These are phyloP conservation scores for Erodium maritimum DNA, from an alignment of 345 rosid genomes.

Conservation along the genomic window DNA sequence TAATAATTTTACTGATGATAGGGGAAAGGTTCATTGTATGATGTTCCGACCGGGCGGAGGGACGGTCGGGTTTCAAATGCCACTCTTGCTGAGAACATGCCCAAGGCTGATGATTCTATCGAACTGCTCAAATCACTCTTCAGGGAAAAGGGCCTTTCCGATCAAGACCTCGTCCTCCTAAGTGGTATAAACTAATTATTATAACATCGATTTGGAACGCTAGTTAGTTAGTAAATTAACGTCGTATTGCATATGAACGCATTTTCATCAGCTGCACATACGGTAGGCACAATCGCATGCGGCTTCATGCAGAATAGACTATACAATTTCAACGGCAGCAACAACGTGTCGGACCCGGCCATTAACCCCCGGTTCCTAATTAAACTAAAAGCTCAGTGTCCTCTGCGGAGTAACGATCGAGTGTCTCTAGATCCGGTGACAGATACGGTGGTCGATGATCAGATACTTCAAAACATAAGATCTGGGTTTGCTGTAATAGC, in stretches of 20 bases:
- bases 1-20: no score
- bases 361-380: constrained; percentile 39
- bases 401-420: constrained; percentile 42
- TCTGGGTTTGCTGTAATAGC: constrained; percentile 63
- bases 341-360: constrained; percentile 39
- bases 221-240: not conserved
- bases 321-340: not conserved
- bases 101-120: constrained; percentile 51
- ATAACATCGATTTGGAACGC: no score
- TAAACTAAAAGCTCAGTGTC: constrained; percentile 33
- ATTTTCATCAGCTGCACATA: constrained; percentile 65
- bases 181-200: no score
- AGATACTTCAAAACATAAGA: constrained; percentile 45
- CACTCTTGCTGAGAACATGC: constrained; percentile 45
- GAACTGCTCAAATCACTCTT: constrained; percentile 42
- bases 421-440: constrained; percentile 46
- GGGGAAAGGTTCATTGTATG: constrained; percentile 51
- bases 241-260: no score
- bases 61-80: constrained; percentile 52
- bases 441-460: constrained; percentile 36
- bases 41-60: constrained; percentile 56
- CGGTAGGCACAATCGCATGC: constrained; percentile 73
- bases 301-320: no score
- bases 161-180: constrained; percentile 69
- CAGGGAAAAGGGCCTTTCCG: constrained; percentile 45